These are phyloP conservation scores for Nannizziopsis barbatae DNA, from an alignment of 2,329 filamentous ascomycete species.

Conservation along the genomic window DNA sequence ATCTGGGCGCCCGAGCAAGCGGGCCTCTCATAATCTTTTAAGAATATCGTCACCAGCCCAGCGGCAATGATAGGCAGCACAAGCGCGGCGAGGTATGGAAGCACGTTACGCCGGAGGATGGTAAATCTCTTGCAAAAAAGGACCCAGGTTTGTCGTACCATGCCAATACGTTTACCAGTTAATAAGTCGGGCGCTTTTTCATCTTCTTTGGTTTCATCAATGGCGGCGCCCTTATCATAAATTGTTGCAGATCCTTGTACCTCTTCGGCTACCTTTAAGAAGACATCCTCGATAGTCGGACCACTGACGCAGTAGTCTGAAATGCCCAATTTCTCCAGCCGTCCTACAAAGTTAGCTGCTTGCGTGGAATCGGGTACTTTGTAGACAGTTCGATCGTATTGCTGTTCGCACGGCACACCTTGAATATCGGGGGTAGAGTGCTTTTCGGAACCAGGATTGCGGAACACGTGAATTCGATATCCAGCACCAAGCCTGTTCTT, in stretches of 20 bases:
- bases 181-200: constrained; percentile 38
- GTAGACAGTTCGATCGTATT: constrained; percentile 64
- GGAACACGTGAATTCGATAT: constrained; percentile 67
- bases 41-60: constrained; percentile 65
- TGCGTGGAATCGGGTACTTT: constrained; percentile 56
- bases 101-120: constrained; percentile 65
- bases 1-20: constrained; percentile 44
- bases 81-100: constrained; percentile 64
- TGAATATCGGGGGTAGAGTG: constrained; percentile 41
- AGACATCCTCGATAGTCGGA: constrained; percentile 87
- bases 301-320: constrained; percentile 75
- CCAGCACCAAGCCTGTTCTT: constrained; percentile 74
- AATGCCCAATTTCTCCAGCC: constrained; percentile 56
- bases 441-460: constrained; percentile 41
- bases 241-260: constrained; percentile 34
- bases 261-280: constrained; percentile 75
- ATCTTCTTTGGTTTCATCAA: constrained; percentile 10
- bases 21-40: constrained; percentile 46
- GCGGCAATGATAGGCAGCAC: constrained; percentile 69
- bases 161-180: constrained; percentile 58
- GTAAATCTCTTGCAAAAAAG: constrained; percentile 67
- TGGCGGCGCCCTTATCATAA: constrained; percentile 14
- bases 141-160: constrained; percentile 58
- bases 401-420: constrained; percentile 46
- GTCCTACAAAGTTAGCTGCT: constrained; percentile 59